A percentile compares a stretch with the other conserved stretches of the same genome.
These are phyloP conservation scores for Pinus tabuliformis DNA, from an alignment of 75 land plant genomes.

Conservation along the genomic window DNA sequence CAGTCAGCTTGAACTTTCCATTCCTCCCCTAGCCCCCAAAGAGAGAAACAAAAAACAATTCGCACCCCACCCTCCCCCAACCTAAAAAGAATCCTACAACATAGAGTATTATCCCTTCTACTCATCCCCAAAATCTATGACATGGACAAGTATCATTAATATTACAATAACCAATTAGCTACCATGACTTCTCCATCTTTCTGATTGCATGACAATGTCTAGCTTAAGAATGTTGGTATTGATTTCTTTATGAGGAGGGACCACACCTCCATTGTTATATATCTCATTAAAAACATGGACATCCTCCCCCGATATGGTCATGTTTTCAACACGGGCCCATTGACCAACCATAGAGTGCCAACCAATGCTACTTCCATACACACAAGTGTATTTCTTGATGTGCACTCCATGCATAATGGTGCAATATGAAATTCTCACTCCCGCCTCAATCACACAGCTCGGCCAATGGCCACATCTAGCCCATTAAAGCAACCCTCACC, in stretches of 20 bases:
- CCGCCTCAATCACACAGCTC: constrained; percentile 78
- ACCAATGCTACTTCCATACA: constrained; percentile 85
- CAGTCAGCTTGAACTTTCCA: no score
- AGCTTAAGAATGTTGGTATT: constrained; percentile 84
- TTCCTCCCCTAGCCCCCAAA: no score
- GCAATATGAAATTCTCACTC: constrained; percentile 87
- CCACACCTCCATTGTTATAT: constrained; percentile 88
- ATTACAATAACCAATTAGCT: no score
- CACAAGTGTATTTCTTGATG: constrained; percentile 86
- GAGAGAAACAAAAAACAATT: no score
- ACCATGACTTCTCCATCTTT: no score
- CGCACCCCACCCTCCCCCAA: no score
- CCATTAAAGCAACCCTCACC: constrained; percentile 95
- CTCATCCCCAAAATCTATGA: no score
- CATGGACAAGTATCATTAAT: no score
- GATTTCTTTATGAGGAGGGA: constrained; percentile 93
- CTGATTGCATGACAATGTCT: constrained; percentile 77
- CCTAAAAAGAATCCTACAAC: no score
- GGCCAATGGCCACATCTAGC: constrained; percentile 92
- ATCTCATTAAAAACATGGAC: constrained; percentile 87
- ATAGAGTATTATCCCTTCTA: no score
- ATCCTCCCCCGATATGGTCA: constrained; percentile 93
- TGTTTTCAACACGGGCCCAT: constrained; percentile 93
- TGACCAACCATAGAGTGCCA: constrained; percentile 96
- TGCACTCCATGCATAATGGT: constrained; percentile 90